phyloP scores from a whole-genome alignment of 2,329 filamentous ascomycete genomes.

The Xylariaceae sp. region DNA sequence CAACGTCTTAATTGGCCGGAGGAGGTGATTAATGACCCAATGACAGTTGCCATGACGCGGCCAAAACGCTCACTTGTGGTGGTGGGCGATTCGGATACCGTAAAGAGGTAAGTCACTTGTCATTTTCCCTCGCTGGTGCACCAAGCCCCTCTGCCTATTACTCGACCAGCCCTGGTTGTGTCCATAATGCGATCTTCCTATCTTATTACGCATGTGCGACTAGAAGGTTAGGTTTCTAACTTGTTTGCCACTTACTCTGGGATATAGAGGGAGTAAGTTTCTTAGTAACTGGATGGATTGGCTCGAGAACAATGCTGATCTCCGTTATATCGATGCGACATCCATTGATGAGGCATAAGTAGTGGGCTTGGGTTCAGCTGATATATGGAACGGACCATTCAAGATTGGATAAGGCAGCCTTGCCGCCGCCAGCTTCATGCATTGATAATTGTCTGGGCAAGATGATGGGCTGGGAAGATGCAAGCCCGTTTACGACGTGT shows the following conservation, averaged over 20 bases:
- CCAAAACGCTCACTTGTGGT: slow-evolving; percentile 89
- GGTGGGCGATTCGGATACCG: slow-evolving; percentile 93
- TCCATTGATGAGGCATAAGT: slow-evolving; percentile 38
- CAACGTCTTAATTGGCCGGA: not conserved
- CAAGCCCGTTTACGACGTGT: too few relatives aligned
- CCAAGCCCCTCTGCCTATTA: too few relatives aligned
- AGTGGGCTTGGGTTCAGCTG: slow-evolving; percentile 5
- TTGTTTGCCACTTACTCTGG: not conserved
- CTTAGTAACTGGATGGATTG: slow-evolving; percentile 91
- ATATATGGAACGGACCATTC: not conserved
- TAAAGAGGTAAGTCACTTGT: slow-evolving; percentile 73
- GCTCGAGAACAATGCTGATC: slow-evolving; percentile 86
- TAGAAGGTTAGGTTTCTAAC: slow-evolving; percentile 16
- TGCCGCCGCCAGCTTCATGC: slow-evolving; percentile 18
- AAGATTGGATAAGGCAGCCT: slow-evolving; percentile 6
- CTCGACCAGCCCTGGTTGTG: too few relatives aligned
- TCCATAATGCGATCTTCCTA: slow-evolving; percentile 12
- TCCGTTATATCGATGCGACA: slow-evolving; percentile 79
- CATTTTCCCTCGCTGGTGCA: slow-evolving; percentile 10
- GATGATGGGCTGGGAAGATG: too few relatives aligned
- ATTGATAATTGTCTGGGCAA: too few relatives aligned
- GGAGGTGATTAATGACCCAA: slow-evolving; percentile 1
- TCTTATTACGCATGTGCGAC: slow-evolving; percentile 12
- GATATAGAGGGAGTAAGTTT: slow-evolving; percentile 77
- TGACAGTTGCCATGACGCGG: slow-evolving; percentile 90